These are phyloP conservation scores for Pseudomonodictys pantanalensis DNA, from an alignment of 495 filamentous ascomycete species.

Conservation along the genomic window DNA sequence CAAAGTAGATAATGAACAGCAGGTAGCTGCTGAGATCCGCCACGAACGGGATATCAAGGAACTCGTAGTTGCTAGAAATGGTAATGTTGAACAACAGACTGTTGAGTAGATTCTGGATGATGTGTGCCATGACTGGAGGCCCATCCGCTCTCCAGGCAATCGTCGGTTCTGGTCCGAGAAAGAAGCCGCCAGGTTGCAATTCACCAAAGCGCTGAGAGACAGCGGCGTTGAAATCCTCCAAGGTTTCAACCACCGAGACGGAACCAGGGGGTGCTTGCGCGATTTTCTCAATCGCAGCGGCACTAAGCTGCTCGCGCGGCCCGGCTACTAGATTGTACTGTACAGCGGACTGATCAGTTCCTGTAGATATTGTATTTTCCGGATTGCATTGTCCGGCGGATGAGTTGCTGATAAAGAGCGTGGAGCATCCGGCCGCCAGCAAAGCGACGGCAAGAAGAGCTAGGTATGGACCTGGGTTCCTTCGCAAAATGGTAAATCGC, in stretches of 20 bases:
- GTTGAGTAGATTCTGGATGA: constrained; percentile 69
- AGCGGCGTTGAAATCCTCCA: constrained; percentile 64
- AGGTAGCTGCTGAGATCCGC: constrained; percentile 65
- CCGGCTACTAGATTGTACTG: constrained; percentile 57
- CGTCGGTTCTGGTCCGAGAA: constrained; percentile 52
- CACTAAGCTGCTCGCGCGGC: constrained; percentile 42
- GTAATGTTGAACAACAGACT: constrained; percentile 60
- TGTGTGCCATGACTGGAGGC: constrained; percentile 61
- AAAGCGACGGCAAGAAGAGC: constrained; percentile 72
- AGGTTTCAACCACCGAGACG: constrained; percentile 60
- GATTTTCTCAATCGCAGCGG: constrained; percentile 8
- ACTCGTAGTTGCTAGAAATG: constrained; percentile 63
- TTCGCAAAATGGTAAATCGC: constrained; percentile 70
- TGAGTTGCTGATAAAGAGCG: constrained; percentile 63
- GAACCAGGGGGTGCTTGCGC: constrained; percentile 12
- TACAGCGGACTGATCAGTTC: constrained; percentile 39
- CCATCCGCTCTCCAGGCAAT: constrained; percentile 24
- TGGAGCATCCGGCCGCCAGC: constrained; percentile 69
- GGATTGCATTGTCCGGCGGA: constrained; percentile 57
- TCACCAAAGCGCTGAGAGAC: constrained; percentile 59
- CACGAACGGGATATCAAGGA: constrained; percentile 68
- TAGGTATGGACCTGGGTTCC: constrained; percentile 70
- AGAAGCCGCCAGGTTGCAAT: constrained; percentile 73
- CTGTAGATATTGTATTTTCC: constrained; percentile 40
- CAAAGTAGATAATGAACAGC: constrained; percentile 74